Evolutionary conservation across 2,329 filamentous ascomycete genomes (phyloP), one percentile per base, ranked within the genome.

Genomic region (Colletotrichum agaves): DNA sequence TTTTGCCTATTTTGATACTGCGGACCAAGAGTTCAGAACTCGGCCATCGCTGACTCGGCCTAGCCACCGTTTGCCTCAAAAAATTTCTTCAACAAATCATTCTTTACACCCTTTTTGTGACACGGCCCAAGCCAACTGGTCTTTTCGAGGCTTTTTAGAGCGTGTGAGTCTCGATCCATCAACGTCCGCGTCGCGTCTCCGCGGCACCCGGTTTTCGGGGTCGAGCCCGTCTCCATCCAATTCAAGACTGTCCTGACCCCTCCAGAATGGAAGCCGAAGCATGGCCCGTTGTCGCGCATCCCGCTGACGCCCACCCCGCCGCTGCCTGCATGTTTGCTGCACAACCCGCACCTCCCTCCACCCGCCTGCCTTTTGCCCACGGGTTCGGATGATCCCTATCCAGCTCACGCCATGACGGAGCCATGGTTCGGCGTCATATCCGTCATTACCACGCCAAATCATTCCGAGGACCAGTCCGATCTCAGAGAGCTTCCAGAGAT

Each of bases 311-410:
- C 56, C 46, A 61, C 46, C 33, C n/a, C 43, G 55, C 41, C 55
- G 50, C 35, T 55, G 33, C 52, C 33, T 55, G 33, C 52, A 27
- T 6, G 23, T 27, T 27, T 27, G 19, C 44, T 59, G n/a, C 5
- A 12, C 35, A 41, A 12, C 4, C 15, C 31, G 27, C 5, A 13
- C 23, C 47, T 17, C 41, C 41, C 47, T 17, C 41, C 41, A 41
- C 27, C 31, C 23, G 23, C 23, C 50, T 43, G 50, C 44, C 43
- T 37, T 37, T 43, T 44, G 31, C 37, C 37, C 50, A 52, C 31
- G 44, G 27, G 27, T 50, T 67, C 50, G 59, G 50, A 62, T 62
- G 49, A 19, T 55, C 44, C 63, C 59, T 63, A 19, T 52, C 15
- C 57, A 65, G 27, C 63, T 52, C 50, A 43, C 59, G 50, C 43